A percentile compares a stretch with the other conserved stretches of the same genome.
phyloP scores from a whole-genome alignment of 352 stramenopile genomes.

The Phytophthora melonis region DNA sequence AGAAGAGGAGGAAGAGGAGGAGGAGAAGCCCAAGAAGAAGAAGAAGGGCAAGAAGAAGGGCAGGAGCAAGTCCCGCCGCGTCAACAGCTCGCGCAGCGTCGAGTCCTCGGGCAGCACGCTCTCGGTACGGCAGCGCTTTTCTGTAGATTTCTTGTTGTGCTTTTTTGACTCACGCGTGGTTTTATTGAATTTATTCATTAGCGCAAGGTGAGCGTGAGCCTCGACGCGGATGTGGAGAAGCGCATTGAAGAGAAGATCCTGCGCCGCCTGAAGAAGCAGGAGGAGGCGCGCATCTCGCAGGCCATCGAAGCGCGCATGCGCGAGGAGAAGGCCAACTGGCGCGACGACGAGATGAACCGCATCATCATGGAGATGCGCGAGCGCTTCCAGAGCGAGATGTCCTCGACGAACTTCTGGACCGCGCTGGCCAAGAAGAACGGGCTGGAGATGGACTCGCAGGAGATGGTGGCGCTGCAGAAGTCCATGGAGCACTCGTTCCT shows the following conservation, averaged over 20 bases:
- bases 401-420: slow-evolving; percentile 67
- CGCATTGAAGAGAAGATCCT: slow-evolving; percentile 91
- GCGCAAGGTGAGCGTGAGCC: slow-evolving; percentile 69
- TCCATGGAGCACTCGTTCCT: slow-evolving; percentile 57
- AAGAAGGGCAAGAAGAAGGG: slow-evolving; percentile 66
- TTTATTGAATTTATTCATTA: slow-evolving; percentile 5
- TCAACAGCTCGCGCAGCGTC: slow-evolving; percentile 59
- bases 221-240: slow-evolving; percentile 84
- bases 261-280: slow-evolving; percentile 87
- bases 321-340: slow-evolving; percentile 87
- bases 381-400: slow-evolving; percentile 86
- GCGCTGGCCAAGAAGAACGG: slow-evolving; percentile 76
- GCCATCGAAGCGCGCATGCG: slow-evolving; percentile 88
- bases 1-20: slow-evolving; percentile 74
- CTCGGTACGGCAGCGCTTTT: slow-evolving; percentile 27
- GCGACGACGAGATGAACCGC: slow-evolving; percentile 90
- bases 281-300: slow-evolving; percentile 84
- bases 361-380: slow-evolving; percentile 92
- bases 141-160: neutral
- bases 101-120: slow-evolving; percentile 44
- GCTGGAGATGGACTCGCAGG: slow-evolving; percentile 46
- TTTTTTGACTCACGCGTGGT: neutral
- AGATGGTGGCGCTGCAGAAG: slow-evolving; percentile 59
- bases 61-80: slow-evolving; percentile 46
- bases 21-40: slow-evolving; percentile 79